Base-by-base conservation (phyloP, 2,329 filamentous ascomycete genomes). In the Diaporthe aspalathi region DNA sequence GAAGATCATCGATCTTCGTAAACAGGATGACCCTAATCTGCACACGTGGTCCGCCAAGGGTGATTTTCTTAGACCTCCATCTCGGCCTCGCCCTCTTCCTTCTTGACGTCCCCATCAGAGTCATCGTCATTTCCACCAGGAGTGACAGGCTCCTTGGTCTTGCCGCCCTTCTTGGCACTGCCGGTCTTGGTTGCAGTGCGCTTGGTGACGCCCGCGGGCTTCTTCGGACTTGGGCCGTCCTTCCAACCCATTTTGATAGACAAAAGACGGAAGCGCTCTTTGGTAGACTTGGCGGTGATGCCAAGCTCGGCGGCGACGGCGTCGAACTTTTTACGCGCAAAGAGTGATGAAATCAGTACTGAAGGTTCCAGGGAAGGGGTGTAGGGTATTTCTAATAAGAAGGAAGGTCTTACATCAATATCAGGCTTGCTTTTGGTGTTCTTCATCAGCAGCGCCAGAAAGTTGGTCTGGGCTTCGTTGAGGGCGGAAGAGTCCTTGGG, bases 221-320 rank as follows among this genome's bases (percentile, higher is more conserved):
- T 67, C 62, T 70, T 63, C 1, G 68, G 71, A 16, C 62, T 70
- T 27, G 63, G 47, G 22, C 38, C 57, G 11, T 29, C 52, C 16
- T 71, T 71, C 62, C 62, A 68, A 38, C 63, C 68, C 49, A 73
- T 72, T 60, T 74, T 74, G 52, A 62, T 53, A 2, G 69, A 62
- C 4, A 76, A 40, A 8, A 73, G 27, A 20, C 74, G 68, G 67
- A 72, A 76, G 57, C 75, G 74, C 67, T 74, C 74, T 22, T 38
- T 66, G 43, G 73, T 63, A 3, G 67, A 68, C 50, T 73, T 71
- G 7, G 35, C 62, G 43, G 66, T 68, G 24, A 66, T 17, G 20
- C 70, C 71, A 16, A 68, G 32, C 12, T 57, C 54, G 8, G 22
- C 9, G 4, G 68, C 70, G 5, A 76, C 49, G 0, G 32, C 43